A percentile compares a stretch with the other conserved stretches of the same genome.
These are phyloP conservation scores for Penicillium sp. DNA, from an alignment of 2,329 filamentous ascomycete genomes.

Conservation along the genomic window DNA sequence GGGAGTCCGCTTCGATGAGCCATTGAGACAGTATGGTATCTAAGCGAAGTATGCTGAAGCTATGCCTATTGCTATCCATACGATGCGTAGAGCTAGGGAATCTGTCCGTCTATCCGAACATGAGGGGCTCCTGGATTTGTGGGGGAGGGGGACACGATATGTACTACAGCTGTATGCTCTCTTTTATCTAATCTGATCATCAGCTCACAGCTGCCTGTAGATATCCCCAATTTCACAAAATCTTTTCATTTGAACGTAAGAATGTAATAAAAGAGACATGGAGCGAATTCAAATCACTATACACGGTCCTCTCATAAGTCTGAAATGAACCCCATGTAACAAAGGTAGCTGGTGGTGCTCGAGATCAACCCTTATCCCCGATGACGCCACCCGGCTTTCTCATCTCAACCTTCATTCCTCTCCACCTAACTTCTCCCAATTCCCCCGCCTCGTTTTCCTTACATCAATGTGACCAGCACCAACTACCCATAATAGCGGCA, in stretches of 20 bases:
- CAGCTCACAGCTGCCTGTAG: not conserved
- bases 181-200: conserved; percentile 9
- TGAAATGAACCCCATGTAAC: not conserved
- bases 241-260: not conserved
- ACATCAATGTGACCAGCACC: not conserved
- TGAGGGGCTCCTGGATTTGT: not conserved
- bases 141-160: not conserved
- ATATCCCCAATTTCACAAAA: not conserved
- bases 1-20: no score
- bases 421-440: not conserved
- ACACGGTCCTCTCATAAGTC: not conserved
- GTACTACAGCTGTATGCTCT: not conserved
- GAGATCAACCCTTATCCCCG: not conserved
- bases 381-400: conserved; percentile 15
- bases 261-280: not conserved
- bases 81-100: no score
- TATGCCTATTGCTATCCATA: no score
- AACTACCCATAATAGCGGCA: conserved; percentile 1
- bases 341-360: not conserved
- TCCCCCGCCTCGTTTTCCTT: not conserved
- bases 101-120: not conserved
- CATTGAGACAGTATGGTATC: no score
- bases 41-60: no score
- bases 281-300: not conserved
- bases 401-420: conserved; percentile 1